phyloP scores from a whole-genome alignment of 805 yeast genomes.

The Cyberlindnera sargentensis region DNA sequence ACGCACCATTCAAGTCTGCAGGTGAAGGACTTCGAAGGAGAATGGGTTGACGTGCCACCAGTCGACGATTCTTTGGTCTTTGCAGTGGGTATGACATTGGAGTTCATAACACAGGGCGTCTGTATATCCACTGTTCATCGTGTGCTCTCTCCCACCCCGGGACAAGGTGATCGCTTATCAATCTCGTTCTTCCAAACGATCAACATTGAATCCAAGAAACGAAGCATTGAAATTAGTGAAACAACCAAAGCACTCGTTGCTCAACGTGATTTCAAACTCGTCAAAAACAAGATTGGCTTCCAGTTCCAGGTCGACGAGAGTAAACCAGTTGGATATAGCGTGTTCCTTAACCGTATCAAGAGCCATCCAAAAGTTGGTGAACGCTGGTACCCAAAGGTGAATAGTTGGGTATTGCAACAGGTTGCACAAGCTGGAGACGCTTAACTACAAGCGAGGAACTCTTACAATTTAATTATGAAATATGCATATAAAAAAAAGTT shows the following conservation, averaged over 20 bases:
- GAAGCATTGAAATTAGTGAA: constrained; percentile 11
- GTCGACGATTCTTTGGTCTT: constrained; percentile 35
- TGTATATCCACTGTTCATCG: constrained; percentile 45
- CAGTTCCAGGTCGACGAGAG: constrained; percentile 20
- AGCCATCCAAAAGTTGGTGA: constrained; percentile 44
- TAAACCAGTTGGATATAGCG: constrained; percentile 40
- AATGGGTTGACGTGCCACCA: constrained; percentile 41
- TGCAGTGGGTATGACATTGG: constrained; percentile 43
- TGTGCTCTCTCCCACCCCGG: constrained; percentile 27
- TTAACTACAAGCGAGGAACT: neutral
- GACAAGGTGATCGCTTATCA: constrained; percentile 31
- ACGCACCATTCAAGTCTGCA: constrained; percentile 37
- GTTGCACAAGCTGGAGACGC: constrained; percentile 5
- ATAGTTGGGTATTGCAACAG: constrained; percentile 27
- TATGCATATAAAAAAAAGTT: neutral
- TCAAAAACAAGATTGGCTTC: constrained; percentile 20
- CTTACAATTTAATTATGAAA: too few species aligned
- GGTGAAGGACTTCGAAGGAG: constrained; percentile 40
- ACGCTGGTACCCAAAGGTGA: constrained; percentile 37
- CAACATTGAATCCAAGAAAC: constrained; percentile 25
- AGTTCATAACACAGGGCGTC: constrained; percentile 40
- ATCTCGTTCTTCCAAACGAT: constrained; percentile 44
- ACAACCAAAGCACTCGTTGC: constrained; percentile 12
- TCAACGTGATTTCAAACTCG: constrained; percentile 14
- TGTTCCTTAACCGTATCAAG: constrained; percentile 40